Percentiles rank a stretch among this genome's conserved stretches.
Conservation (phyloP, 768 basidiomycete species). For the Suillus clintonianus region DNA sequence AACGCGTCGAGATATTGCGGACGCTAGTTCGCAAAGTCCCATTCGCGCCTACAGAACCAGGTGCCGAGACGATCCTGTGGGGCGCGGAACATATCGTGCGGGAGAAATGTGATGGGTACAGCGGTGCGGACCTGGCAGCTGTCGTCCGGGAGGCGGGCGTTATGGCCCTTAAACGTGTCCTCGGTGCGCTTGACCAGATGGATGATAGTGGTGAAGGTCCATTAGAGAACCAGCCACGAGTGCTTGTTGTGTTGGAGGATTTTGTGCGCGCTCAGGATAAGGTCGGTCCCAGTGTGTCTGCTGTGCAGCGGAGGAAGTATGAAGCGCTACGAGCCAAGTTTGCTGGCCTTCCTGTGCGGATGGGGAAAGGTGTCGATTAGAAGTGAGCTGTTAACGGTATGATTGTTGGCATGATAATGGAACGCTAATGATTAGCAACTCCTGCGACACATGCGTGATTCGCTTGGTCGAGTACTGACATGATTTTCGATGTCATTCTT, state of each 20-base stretch:
- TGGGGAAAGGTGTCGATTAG: slow-evolving; percentile 34
- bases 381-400: not conserved
- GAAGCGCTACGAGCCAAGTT: slow-evolving; percentile 80
- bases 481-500: not conserved
- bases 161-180: slow-evolving; percentile 63
- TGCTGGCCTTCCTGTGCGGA: slow-evolving; percentile 68
- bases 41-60: slow-evolving; percentile 39
- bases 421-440: not conserved
- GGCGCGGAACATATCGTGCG: slow-evolving; percentile 49
- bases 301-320: slow-evolving; percentile 78
- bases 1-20: slow-evolving; percentile 82
- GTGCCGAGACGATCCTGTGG: slow-evolving; percentile 15
- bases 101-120: slow-evolving; percentile 80
- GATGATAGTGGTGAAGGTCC: slow-evolving; percentile 29
- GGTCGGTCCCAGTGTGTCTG: slow-evolving; percentile 84
- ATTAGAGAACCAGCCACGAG: slow-evolving; percentile 23
- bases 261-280: slow-evolving; percentile 77
- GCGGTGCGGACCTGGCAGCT: slow-evolving; percentile 88
- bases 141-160: slow-evolving; percentile 90
- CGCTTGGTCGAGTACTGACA: not conserved
- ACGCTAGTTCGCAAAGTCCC: slow-evolving; percentile 77
- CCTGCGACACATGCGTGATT: not conserved
- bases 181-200: slow-evolving; percentile 69
- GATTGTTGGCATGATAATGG: not conserved
- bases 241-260: slow-evolving; percentile 62